Evolutionary conservation across 2,329 filamentous ascomycete species (phyloP).

Genomic region (Epichloe baconii): DNA sequence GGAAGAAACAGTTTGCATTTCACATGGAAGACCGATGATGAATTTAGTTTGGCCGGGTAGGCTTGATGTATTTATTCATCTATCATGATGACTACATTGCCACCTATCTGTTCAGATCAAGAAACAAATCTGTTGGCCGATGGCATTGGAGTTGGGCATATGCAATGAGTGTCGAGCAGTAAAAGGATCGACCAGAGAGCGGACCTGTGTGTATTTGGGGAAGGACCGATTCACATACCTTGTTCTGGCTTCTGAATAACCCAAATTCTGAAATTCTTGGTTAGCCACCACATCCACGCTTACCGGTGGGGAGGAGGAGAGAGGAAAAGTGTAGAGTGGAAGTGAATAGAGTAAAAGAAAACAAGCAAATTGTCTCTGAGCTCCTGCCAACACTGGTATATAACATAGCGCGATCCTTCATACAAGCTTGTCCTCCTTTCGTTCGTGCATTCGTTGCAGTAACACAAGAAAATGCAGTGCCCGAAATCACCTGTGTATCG

Average conservation of each 20-base stretch:
- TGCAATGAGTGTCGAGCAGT: background rate
- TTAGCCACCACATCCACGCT: constrained; percentile 3
- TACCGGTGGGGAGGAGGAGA: background rate
- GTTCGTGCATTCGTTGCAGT: background rate
- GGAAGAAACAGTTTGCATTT: too few species aligned
- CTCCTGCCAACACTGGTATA: background rate
- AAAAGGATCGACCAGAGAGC: background rate
- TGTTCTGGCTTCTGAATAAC: background rate
- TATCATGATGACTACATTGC: too few species aligned
- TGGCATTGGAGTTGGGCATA: background rate
- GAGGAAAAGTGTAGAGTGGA: background rate
- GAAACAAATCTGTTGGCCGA: too few species aligned
- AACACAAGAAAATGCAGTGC: background rate
- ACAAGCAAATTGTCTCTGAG: background rate
- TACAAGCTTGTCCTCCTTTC: background rate
- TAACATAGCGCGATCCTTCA: background rate
- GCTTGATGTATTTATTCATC: too few species aligned
- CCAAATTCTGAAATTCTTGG: constrained; percentile 2
- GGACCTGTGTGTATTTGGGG: background rate
- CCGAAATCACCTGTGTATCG: background rate
- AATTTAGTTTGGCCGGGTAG: too few species aligned
- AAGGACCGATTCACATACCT: constrained; percentile 1
- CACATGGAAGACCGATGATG: too few species aligned
- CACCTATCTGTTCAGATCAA: too few species aligned
- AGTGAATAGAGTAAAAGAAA: background rate